phyloP scores from a whole-genome alignment of 2,329 filamentous ascomycete genomes.

The Macrophomina pseudophaseolina region DNA sequence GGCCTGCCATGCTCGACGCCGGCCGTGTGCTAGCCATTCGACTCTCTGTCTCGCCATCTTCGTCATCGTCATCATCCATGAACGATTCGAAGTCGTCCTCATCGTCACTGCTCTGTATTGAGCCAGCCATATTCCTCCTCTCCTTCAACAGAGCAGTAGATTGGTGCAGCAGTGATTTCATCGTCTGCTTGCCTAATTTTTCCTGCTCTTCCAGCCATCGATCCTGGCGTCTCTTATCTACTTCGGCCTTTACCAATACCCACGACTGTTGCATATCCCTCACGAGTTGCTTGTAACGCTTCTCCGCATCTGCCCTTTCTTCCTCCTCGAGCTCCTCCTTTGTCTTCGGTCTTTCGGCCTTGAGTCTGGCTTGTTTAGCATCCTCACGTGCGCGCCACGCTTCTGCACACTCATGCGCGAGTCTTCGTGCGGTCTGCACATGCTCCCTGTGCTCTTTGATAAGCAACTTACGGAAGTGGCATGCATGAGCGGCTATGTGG shows the following conservation, averaged over 20 bases:
- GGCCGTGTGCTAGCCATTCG: slow-evolving; percentile 26
- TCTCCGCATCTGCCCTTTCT: slow-evolving; percentile 68
- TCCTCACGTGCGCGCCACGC: slow-evolving; percentile 74
- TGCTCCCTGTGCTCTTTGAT: slow-evolving; percentile 79
- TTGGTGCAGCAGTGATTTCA: slow-evolving; percentile 74
- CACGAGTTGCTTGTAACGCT: slow-evolving; percentile 74
- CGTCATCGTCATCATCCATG: slow-evolving; percentile 47
- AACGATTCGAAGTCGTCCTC: slow-evolving; percentile 43
- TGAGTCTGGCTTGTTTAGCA: slow-evolving; percentile 18
- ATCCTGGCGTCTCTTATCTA: slow-evolving; percentile 61
- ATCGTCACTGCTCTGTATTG: slow-evolving; percentile 32
- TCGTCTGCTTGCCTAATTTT: slow-evolving; percentile 62
- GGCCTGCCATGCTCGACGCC: slow-evolving; percentile 28
- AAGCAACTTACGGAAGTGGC: slow-evolving; percentile 82
- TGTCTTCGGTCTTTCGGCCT: slow-evolving; percentile 32
- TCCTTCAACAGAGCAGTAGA: slow-evolving; percentile 56
- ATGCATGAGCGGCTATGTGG: slow-evolving; percentile 78
- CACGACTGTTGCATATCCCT: slow-evolving; percentile 67
- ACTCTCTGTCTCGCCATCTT: slow-evolving; percentile 50
- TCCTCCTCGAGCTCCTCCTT: slow-evolving; percentile 82
- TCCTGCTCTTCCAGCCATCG: slow-evolving; percentile 67
- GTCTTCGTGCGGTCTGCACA: slow-evolving; percentile 73
- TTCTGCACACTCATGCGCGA: slow-evolving; percentile 79
- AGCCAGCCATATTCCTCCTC: slow-evolving; percentile 42
- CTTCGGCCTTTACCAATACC: slow-evolving; percentile 62